A percentile compares a stretch with the other conserved stretches of the same genome.
phyloP scores from a whole-genome alignment of 768 basidiomycete genomes.

The Naganishia randhawae region DNA sequence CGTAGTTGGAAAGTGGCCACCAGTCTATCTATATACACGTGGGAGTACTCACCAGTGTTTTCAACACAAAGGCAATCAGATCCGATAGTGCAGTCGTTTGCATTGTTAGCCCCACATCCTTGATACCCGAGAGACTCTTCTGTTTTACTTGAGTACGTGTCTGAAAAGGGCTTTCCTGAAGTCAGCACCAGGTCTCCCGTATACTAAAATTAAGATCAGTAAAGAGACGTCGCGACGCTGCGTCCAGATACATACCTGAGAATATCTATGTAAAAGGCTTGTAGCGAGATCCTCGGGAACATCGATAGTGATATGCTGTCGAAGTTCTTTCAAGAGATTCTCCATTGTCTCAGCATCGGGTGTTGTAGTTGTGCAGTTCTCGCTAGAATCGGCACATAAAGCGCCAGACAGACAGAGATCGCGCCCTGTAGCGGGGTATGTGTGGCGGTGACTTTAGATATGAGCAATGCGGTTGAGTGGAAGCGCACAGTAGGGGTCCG shows the following conservation, averaged over 20 bases:
- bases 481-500: too few relatives aligned
- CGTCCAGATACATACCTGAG: neutral
- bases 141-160: neutral
- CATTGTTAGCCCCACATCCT: neutral
- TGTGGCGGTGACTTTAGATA: too few relatives aligned
- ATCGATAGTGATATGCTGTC: neutral
- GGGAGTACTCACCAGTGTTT: constrained; percentile 6
- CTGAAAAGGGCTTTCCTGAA: neutral
- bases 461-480: too few relatives aligned
- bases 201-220: neutral
- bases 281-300: neutral
- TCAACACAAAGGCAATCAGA: constrained; percentile 22
- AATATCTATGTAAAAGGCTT: neutral
- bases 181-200: constrained; percentile 1
- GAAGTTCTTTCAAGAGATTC: neutral
- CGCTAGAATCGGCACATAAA: neutral
- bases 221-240: neutral
- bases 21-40: neutral
- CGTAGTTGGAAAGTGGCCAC: neutral
- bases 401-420: neutral
- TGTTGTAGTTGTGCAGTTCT: neutral
- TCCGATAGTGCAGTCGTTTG: neutral
- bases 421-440: too few relatives aligned
- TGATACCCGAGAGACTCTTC: neutral
- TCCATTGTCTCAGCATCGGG: neutral